phyloP scores from a whole-genome alignment of 75 land plant genomes.

The Picea sitchensis region DNA sequence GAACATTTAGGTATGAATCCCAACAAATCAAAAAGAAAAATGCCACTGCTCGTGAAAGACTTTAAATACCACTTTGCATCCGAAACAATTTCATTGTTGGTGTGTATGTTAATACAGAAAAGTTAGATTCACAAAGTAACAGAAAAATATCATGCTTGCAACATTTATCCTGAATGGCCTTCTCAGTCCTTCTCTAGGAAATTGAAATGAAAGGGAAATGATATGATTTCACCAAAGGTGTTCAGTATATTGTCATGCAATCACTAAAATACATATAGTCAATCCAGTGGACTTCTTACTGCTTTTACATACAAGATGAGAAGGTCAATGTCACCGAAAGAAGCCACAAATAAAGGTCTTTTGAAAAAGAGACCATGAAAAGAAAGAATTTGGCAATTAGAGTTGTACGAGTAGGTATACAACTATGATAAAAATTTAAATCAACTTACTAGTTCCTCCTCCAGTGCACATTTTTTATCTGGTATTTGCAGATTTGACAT shows the following conservation, averaged over 20 bases:
- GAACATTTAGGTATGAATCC: not conserved
- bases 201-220: not conserved
- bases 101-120: not conserved
- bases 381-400: not conserved
- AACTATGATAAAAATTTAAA: not conserved
- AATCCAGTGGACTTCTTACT: not conserved
- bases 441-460: conserved; percentile 10
- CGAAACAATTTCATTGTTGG: not conserved
- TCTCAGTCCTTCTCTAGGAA: not conserved
- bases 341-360: not conserved
- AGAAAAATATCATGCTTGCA: not conserved
- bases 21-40: not conserved
- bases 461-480: not conserved
- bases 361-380: not conserved
- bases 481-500: not conserved
- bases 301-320: not conserved
- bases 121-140: not conserved
- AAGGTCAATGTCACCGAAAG: not conserved
- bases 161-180: not conserved
- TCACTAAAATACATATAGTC: not conserved
- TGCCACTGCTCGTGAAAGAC: not conserved
- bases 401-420: not conserved
- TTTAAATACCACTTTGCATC: not conserved
- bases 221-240: not conserved
- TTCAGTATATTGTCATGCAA: not conserved